Evolutionary conservation across 1,139 yeast species (phyloP), one percentile per base, ranked within the genome.

Genomic region (Hemisphaericaspora lyxosophila): DNA sequence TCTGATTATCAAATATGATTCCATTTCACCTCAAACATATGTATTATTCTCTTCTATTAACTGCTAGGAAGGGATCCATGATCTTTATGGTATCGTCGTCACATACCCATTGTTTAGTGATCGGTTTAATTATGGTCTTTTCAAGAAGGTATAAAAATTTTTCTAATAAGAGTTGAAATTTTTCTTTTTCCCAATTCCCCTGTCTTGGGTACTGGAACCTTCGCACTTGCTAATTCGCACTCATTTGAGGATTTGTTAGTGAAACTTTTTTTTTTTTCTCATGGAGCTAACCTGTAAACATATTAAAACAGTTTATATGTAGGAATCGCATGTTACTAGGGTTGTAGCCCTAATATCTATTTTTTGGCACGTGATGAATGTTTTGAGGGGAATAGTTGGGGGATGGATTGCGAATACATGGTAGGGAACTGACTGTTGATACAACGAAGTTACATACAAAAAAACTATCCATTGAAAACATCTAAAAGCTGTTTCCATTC

Each of bases 91-190:
- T 15, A 26, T 35, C 35, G 23, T 28, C 36, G 15, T 34, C 41
- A 47, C 51, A 47, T 47, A 47, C 51, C 51, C 51, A 47, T 47
- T 47, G 49, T 43, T 43, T 43, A 44, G 46, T 42, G 49, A 38
- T 45, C 43, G 46, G 45, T 36, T 44, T 45, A 40, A 35, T 33
- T 36, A 33, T 30, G 20, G 27, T 29, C 30, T 28, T 26, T 20
- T 25, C 26, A 37, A 40, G 41, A 31, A 35, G 26, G 28, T 36
- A 30, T 32, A 33, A 39, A 42, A 43, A 38, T 37, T 38, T 42
- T 38, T 38, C 34, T 38, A 32, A 27, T 27, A 31, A 37, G 38
- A 40, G 36, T 40, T 32, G 29, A 23, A 37, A 34, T 26, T 38
- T 36, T 31, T 20, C 23, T 27, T 20, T 36, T 32, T 35, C 22